These are phyloP conservation scores for Candida peoriensis DNA, from an alignment of 805 yeast genomes.

Conservation along the genomic window DNA sequence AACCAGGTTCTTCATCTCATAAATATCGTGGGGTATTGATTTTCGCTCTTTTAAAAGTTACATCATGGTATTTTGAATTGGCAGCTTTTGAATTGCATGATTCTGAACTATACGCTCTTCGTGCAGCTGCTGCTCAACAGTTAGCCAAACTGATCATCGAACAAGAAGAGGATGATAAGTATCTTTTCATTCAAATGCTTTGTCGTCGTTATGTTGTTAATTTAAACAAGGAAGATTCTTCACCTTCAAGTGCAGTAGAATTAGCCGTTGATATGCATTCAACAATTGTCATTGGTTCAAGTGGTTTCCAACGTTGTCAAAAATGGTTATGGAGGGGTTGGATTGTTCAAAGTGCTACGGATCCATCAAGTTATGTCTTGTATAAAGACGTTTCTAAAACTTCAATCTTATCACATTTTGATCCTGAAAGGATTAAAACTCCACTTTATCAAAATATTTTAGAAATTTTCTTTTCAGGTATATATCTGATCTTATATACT, in stretches of 20 bases:
- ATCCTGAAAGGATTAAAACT: conserved; percentile 79
- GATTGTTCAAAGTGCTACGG: conserved; percentile 70
- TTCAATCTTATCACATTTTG: conserved; percentile 57
- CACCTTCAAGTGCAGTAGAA: conserved; percentile 74
- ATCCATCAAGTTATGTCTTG: conserved; percentile 63
- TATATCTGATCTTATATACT: conserved; percentile 60
- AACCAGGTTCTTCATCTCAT: conserved; percentile 45
- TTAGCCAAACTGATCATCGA: conserved; percentile 71
- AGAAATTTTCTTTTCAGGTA: conserved; percentile 61
- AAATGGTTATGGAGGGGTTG: conserved; percentile 94
- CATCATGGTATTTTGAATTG: conserved; percentile 69
- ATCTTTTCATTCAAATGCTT: conserved; percentile 67
- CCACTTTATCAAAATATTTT: conserved; percentile 76
- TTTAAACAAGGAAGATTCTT: conserved; percentile 54
- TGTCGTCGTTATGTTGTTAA: conserved; percentile 70
- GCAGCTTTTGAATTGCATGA: conserved; percentile 59
- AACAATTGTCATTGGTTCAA: conserved; percentile 67
- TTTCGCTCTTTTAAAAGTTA: conserved; percentile 69
- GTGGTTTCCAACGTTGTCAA: conserved; percentile 82
- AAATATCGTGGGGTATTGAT: conserved; percentile 65
- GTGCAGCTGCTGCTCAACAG: conserved; percentile 69
- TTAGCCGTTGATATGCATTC: conserved; percentile 83
- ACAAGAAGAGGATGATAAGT: conserved; percentile 44
- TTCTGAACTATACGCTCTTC: conserved; percentile 51
- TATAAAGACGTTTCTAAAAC: conserved; percentile 57